Conservation (phyloP, 129 eudicot genomes). For the Lactuca saligna region DNA sequence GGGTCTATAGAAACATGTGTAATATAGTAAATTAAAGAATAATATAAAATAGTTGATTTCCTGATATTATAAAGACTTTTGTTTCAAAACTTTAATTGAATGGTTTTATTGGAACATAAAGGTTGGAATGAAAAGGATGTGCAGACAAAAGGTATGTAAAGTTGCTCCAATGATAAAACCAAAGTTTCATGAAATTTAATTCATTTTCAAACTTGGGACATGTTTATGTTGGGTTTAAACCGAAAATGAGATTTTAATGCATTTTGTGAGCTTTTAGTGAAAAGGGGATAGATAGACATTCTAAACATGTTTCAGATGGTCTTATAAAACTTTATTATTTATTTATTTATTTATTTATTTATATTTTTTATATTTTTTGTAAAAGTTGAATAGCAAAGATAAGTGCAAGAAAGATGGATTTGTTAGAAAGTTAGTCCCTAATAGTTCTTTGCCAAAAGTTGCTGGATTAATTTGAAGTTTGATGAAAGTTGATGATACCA, state of each 20-base stretch:
- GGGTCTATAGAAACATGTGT: not conserved
- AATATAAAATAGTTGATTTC: no score
- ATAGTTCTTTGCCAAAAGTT: not conserved
- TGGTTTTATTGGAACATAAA: not conserved
- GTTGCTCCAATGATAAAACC: not conserved
- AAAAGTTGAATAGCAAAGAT: not conserved
- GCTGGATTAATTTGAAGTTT: not conserved
- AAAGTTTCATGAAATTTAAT: not conserved
- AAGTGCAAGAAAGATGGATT: not conserved
- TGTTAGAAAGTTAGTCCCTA: not conserved
- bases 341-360: no score
- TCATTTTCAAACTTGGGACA: not conserved
- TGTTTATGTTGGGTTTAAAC: conserved; percentile 2
- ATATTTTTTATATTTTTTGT: no score
- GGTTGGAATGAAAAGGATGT: not conserved
- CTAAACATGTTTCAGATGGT: not conserved
- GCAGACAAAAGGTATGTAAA: not conserved
- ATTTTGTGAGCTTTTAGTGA: not conserved
- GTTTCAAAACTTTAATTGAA: not conserved
- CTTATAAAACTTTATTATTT: not conserved
- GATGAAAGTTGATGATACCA: not conserved
- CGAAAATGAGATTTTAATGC: not conserved
- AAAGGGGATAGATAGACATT: not conserved
- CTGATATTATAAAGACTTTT: not conserved
- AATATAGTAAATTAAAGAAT: no score